These are phyloP conservation scores for Ogataea wickerhamii DNA, from an alignment of 805 yeast species.

Conservation along the genomic window DNA sequence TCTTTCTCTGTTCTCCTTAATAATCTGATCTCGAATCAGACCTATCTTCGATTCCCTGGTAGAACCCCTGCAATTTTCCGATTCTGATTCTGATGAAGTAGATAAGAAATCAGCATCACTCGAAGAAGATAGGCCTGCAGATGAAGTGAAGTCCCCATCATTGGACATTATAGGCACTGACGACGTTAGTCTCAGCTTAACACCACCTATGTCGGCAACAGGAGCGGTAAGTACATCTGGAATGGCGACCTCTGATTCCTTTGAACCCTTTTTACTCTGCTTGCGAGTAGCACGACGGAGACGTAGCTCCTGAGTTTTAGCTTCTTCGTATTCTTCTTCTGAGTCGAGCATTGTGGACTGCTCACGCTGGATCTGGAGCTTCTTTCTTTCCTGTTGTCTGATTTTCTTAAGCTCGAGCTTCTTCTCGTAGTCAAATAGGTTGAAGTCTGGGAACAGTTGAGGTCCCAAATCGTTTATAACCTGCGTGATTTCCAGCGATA, in stretches of 20 bases:
- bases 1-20: conserved; percentile 29
- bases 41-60: conserved; percentile 11
- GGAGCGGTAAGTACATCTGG: no score
- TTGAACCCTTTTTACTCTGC: conserved; percentile 26
- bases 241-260: conserved; percentile 18
- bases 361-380: conserved; percentile 20
- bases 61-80: conserved; percentile 3
- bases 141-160: conserved; percentile 32
- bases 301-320: conserved; percentile 45
- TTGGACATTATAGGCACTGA: conserved; percentile 54
- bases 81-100: conserved; percentile 19
- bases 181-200: conserved; percentile 42
- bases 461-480: conserved; percentile 81
- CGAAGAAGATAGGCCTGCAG: conserved; percentile 30
- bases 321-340: conserved; percentile 49
- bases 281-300: conserved; percentile 36
- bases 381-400: conserved; percentile 24
- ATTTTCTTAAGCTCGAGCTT: conserved; percentile 32
- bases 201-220: conserved; percentile 21
- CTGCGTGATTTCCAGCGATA: conserved; percentile 73
- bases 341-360: conserved; percentile 18
- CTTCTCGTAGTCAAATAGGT: conserved; percentile 46
- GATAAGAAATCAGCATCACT: conserved; percentile 27
- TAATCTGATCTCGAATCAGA: conserved; percentile 27
- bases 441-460: conserved; percentile 81